Conservation (phyloP, 1,139 yeast genomes). For the Candida sp. region DNA sequence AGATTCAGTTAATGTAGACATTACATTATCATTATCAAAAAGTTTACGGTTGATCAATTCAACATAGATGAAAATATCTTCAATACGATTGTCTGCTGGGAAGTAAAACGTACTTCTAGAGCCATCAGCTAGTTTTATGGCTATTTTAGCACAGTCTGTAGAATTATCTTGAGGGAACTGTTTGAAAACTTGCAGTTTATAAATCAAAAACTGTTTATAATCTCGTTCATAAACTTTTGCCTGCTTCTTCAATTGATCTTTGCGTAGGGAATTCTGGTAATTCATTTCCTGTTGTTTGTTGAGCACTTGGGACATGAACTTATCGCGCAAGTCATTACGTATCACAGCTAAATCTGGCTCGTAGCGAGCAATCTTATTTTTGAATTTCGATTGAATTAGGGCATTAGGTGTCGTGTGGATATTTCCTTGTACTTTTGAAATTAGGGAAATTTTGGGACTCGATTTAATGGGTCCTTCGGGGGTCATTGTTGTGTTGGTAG, state of each 20-base stretch:
- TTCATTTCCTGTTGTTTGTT: slow-evolving; percentile 77
- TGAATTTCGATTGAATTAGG: slow-evolving; percentile 36
- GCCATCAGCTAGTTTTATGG: slow-evolving; percentile 56
- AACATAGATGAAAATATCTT: slow-evolving; percentile 59
- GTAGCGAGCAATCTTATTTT: slow-evolving; percentile 48
- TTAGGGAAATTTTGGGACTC: slow-evolving; percentile 54
- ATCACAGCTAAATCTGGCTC: slow-evolving; percentile 59
- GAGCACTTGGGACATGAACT: slow-evolving; percentile 56
- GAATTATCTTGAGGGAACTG: slow-evolving; percentile 4
- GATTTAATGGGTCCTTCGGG: slow-evolving; percentile 56
- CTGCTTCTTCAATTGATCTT: slow-evolving; percentile 43
- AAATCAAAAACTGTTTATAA: slow-evolving; percentile 31
- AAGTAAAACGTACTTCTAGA: slow-evolving; percentile 47
- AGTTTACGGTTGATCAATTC: slow-evolving; percentile 37
- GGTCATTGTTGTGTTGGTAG: slow-evolving; percentile 51
- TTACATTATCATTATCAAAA: slow-evolving; percentile 28
- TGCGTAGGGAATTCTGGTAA: slow-evolving; percentile 63
- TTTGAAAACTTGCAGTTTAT: slow-evolving; percentile 27
- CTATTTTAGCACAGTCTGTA: slow-evolving; percentile 43
- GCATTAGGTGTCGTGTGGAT: slow-evolving; percentile 17
- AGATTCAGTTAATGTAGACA: slow-evolving; percentile 37
- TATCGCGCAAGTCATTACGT: slow-evolving; percentile 59
- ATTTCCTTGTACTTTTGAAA: slow-evolving; percentile 67
- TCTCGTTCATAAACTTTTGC: slow-evolving; percentile 20
- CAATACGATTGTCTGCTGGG: slow-evolving; percentile 41